These are phyloP conservation scores for Didymella glomerata DNA, from an alignment of 2,329 filamentous ascomycete genomes.

Conservation along the genomic window DNA sequence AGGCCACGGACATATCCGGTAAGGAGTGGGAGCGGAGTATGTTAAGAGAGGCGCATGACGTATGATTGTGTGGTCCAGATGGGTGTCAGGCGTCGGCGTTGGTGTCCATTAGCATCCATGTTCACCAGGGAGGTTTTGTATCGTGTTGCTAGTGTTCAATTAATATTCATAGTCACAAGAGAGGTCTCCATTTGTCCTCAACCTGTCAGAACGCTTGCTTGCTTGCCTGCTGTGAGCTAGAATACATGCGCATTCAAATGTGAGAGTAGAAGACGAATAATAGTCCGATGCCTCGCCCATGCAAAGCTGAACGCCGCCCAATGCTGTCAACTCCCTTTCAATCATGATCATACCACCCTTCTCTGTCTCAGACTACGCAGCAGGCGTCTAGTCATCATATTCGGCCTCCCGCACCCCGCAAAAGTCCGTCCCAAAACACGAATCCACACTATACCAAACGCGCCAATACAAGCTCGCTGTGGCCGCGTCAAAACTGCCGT, in stretches of 20 bases:
- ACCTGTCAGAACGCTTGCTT: neutral
- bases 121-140: neutral
- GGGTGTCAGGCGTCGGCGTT: slow-evolving; percentile 19
- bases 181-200: neutral
- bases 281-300: neutral
- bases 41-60: neutral
- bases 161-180: neutral
- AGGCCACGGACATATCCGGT: no score
- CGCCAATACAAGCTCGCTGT: slow-evolving; percentile 68
- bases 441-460: slow-evolving; percentile 66
- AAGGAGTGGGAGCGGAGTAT: slow-evolving; percentile 1
- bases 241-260: neutral
- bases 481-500: slow-evolving; percentile 80
- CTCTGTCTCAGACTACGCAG: neutral
- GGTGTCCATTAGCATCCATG: slow-evolving; percentile 10
- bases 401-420: slow-evolving; percentile 66
- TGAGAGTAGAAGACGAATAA: neutral
- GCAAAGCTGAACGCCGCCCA: slow-evolving; percentile 22
- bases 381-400: slow-evolving; percentile 42
- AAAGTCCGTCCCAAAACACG: slow-evolving; percentile 65
- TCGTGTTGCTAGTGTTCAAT: no score
- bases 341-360: slow-evolving; percentile 8
- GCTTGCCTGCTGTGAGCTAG: neutral
- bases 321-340: slow-evolving; percentile 21
- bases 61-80: neutral